Percentiles rank a stretch among this genome's conserved stretches.
phyloP scores from a whole-genome alignment of 495 filamentous ascomycete genomes.

The Lophiotrema nucula region DNA sequence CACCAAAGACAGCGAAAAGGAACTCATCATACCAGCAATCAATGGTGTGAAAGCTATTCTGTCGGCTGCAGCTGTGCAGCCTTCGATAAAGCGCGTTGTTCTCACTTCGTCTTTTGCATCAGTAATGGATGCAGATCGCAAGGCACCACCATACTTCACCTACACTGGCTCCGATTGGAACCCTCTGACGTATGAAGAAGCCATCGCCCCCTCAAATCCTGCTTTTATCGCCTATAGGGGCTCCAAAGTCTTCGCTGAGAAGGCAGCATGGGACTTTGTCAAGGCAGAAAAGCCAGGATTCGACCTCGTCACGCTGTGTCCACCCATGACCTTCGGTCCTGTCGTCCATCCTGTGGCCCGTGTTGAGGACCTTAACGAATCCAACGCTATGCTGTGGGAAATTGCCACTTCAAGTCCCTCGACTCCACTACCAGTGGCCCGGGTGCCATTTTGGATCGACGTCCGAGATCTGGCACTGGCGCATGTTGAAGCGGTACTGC shows the following conservation, averaged over 20 bases:
- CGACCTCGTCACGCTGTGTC: constrained; percentile 37
- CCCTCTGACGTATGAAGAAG: constrained; percentile 23
- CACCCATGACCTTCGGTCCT: constrained; percentile 51
- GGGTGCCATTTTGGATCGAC: constrained; percentile 48
- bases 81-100: constrained; percentile 20
- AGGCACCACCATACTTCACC: background rate
- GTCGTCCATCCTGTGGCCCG: constrained; percentile 42
- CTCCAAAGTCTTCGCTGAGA: constrained; percentile 22
- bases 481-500: constrained; percentile 45
- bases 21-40: constrained; percentile 18
- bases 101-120: constrained; percentile 16
- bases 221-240: constrained; percentile 20
- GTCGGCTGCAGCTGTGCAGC: background rate
- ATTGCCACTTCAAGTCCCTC: constrained; percentile 39
- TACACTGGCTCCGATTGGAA: constrained; percentile 26
- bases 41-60: constrained; percentile 8
- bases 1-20: constrained; percentile 10
- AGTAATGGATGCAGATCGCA: constrained; percentile 3
- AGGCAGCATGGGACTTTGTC: constrained; percentile 47
- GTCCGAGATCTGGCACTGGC: constrained; percentile 47
- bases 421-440: constrained; percentile 34
- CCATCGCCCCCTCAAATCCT: background rate
- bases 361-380: constrained; percentile 43
- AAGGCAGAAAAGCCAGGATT: constrained; percentile 25
- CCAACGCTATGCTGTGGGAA: constrained; percentile 40